phyloP scores from a whole-genome alignment of 2,329 filamentous ascomycete species.

The Colletotrichum shisoi region DNA sequence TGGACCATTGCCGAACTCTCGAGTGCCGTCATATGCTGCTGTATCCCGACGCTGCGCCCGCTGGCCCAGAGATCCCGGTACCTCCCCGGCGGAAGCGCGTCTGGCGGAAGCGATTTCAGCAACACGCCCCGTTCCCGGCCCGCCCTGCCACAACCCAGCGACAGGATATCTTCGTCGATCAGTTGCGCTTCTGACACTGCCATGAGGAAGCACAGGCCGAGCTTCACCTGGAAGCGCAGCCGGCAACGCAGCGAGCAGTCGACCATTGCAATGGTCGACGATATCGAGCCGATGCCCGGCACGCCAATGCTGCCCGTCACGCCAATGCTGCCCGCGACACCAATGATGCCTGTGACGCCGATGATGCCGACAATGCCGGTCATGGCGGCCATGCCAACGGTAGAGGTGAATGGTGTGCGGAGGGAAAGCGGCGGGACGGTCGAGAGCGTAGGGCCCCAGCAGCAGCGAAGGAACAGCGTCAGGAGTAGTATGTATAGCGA shows the following conservation, averaged over 20 bases:
- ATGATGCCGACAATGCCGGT: background rate
- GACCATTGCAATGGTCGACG: constrained; percentile 12
- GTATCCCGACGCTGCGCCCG: constrained; percentile 51
- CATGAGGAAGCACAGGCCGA: constrained; percentile 23
- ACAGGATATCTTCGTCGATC: constrained; percentile 13
- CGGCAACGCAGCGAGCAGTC: constrained; percentile 27
- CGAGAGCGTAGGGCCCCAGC: background rate
- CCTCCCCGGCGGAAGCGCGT: background rate
- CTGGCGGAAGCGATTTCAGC: background rate
- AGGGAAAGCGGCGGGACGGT: constrained; percentile 2
- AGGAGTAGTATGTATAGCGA: constrained; percentile 23
- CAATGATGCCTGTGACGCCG: background rate
- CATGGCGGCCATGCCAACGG: background rate
- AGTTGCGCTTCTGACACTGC: constrained; percentile 21
- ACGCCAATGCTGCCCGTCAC: background rate
- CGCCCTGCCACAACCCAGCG: background rate
- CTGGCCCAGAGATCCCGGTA: constrained; percentile 27
- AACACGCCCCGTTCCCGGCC: background rate
- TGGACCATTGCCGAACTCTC: constrained; percentile 54
- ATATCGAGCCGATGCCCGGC: constrained; percentile 17
- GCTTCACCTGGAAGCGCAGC: constrained; percentile 26
- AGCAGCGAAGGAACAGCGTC: background rate
- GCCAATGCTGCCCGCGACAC: background rate
- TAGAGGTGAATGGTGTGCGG: constrained; percentile 12
- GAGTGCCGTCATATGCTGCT: constrained; percentile 51